Percentiles rank a stretch among this genome's conserved stretches.
phyloP scores from a whole-genome alignment of 352 stramenopile genomes.

The Phytophthora sojae region DNA sequence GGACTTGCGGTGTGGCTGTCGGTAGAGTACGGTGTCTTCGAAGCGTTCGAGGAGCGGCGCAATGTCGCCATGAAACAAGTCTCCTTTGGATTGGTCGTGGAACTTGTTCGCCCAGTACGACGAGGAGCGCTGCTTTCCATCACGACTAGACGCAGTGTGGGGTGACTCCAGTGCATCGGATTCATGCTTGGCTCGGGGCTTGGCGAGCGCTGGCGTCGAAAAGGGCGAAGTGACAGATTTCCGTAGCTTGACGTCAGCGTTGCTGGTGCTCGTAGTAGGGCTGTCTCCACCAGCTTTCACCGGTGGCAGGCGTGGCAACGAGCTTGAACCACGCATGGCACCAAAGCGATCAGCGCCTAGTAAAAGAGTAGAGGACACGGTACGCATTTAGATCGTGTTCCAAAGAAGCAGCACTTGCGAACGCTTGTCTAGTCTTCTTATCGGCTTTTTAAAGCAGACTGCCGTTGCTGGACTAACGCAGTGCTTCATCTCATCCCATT shows the following conservation, averaged over 20 bases:
- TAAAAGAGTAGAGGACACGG: background rate
- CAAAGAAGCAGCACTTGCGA: background rate
- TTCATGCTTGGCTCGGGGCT: background rate
- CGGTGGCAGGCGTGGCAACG: constrained; percentile 21
- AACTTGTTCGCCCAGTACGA: constrained; percentile 36
- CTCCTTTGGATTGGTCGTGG: constrained; percentile 39
- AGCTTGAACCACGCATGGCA: constrained; percentile 16
- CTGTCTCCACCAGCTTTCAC: constrained; percentile 6
- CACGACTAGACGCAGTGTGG: constrained; percentile 2
- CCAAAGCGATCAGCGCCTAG: background rate
- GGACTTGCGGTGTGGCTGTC: constrained; percentile 44
- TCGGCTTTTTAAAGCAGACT: background rate
- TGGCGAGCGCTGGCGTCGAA: constrained; percentile 15
- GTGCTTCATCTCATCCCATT: background rate
- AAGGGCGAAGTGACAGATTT: constrained; percentile 12
- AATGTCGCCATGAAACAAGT: constrained; percentile 43
- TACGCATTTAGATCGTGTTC: constrained; percentile 1
- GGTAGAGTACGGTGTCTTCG: constrained; percentile 42
- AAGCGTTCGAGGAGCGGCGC: constrained; percentile 44
- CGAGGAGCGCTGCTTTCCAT: constrained; percentile 8
- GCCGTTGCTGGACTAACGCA: background rate
- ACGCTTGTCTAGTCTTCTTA: background rate
- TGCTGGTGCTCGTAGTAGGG: background rate
- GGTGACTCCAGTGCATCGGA: background rate
- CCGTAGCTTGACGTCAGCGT: background rate